These are phyloP conservation scores for Eucalyptus melliodora DNA, from an alignment of 345 rosid species.

Conservation along the genomic window DNA sequence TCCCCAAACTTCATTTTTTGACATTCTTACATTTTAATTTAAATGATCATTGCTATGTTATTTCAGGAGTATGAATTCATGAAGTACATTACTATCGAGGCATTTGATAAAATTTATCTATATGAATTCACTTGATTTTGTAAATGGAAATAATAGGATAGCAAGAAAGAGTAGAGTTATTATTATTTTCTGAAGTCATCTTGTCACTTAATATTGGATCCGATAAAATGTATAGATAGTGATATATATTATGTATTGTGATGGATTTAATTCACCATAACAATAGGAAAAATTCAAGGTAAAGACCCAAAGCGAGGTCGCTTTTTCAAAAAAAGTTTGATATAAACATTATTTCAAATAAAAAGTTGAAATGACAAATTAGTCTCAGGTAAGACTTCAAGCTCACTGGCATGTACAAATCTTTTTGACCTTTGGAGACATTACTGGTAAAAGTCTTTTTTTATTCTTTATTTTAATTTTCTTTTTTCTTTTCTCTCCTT, in stretches of 20 bases:
- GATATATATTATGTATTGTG: not conserved
- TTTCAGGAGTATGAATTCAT: not conserved
- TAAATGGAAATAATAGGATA: not conserved
- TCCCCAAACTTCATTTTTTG: not conserved
- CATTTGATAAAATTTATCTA: not conserved
- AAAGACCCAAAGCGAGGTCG: not conserved
- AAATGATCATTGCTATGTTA: not conserved
- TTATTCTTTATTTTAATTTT: too few relatives aligned
- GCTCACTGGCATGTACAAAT: too few relatives aligned
- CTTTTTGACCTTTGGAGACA: not conserved
- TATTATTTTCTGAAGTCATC: not conserved
- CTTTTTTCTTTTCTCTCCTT: not conserved
- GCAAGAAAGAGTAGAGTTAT: not conserved
- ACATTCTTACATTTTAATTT: not conserved
- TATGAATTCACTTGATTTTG: not conserved
- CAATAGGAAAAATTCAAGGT: too few relatives aligned
- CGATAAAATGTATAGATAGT: not conserved
- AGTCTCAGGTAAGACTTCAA: too few relatives aligned
- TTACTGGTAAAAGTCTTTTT: too few relatives aligned
- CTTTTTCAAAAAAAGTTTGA: too few relatives aligned
- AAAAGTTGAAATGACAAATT: too few relatives aligned
- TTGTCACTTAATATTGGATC: not conserved
- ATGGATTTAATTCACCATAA: not conserved
- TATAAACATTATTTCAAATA: too few relatives aligned
- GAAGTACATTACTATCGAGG: not conserved